Percentiles rank a stretch among this genome's conserved stretches.
Evolutionary conservation across 2,329 filamentous ascomycete genomes (phyloP).

Genomic region (Periconia sp.): DNA sequence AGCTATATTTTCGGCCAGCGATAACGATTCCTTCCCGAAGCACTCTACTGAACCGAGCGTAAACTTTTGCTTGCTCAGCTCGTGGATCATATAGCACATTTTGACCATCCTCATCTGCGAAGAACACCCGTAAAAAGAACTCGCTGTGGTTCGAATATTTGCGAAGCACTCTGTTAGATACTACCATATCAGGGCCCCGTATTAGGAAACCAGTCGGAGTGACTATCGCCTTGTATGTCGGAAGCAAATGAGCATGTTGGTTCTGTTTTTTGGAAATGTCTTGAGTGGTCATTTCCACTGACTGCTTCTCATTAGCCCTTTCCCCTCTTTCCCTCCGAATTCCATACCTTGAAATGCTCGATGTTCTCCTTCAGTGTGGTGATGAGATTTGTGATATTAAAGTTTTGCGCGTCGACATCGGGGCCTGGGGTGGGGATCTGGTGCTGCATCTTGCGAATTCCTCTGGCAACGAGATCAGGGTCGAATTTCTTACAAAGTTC

Average conservation of each 20-base stretch:
- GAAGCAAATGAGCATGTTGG: conserved; percentile 50
- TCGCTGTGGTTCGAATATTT: conserved; percentile 29
- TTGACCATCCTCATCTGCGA: conserved; percentile 75
- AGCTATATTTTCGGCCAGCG: conserved; percentile 34
- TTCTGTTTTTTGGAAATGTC: conserved; percentile 57
- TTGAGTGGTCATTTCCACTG: conserved; percentile 62
- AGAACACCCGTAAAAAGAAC: conserved; percentile 64
- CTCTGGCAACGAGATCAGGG: conserved; percentile 67
- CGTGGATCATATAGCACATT: conserved; percentile 64
- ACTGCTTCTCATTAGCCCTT: conserved; percentile 64
- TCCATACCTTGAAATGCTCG: conserved; percentile 1
- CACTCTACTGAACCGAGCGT: conserved; percentile 62
- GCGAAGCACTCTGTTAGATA: conserved; percentile 52
- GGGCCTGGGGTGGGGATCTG: conserved; percentile 29
- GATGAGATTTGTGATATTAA: conserved; percentile 10
- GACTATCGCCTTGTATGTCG: conserved; percentile 62
- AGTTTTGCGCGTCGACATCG: conserved; percentile 13
- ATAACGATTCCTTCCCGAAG: conserved; percentile 62
- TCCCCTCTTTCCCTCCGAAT: conserved; percentile 41
- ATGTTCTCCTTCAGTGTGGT: conserved; percentile 16
- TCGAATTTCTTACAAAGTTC: conserved; percentile 43
- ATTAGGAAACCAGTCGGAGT: conserved; percentile 52
- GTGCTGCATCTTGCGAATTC: conserved; percentile 73
- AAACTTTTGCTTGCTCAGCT: conserved; percentile 32
- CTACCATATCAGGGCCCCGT: conserved; percentile 62